Evolutionary conservation across 345 rosid genomes (phyloP).

Genomic region (Xanthoceras sorbifolium): DNA sequence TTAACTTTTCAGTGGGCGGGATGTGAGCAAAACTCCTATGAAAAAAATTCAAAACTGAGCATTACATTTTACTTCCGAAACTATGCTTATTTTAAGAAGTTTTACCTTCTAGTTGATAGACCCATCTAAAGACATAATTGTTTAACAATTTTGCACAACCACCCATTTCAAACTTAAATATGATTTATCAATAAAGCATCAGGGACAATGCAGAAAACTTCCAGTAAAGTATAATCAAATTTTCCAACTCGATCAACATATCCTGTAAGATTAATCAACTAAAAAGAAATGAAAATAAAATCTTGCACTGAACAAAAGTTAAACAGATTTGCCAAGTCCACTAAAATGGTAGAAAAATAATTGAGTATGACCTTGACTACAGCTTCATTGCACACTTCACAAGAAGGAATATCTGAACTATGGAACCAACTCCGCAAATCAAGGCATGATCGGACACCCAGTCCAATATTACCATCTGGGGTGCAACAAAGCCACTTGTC

Average conservation of each 20-base stretch:
- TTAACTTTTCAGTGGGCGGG: neutral
- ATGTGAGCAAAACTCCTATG: neutral
- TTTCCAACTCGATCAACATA: neutral
- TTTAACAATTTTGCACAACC: neutral
- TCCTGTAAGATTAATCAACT: neutral
- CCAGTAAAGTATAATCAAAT: neutral
- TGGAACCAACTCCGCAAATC: conserved; percentile 86
- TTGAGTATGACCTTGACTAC: conserved; percentile 66
- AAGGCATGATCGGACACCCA: conserved; percentile 81
- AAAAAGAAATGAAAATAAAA: conserved; percentile 14
- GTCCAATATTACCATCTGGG: conserved; percentile 63
- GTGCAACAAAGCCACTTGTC: conserved; percentile 77
- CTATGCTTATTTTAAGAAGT: neutral
- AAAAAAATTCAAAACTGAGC: neutral
- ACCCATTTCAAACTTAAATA: neutral
- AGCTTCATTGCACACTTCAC: conserved; percentile 92
- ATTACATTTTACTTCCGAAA: neutral
- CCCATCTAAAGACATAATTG: neutral
- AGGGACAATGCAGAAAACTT: neutral
- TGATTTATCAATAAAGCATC: neutral
- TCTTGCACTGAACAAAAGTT: neutral
- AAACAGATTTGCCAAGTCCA: neutral
- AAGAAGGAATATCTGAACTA: conserved; percentile 66
- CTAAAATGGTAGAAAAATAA: conserved; percentile 3
- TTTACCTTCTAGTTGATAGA: neutral